Evolutionary conservation across 208 protist species (phyloP), one percentile per base, ranked within the genome.

Genomic region (Polymyxa betae): DNA sequence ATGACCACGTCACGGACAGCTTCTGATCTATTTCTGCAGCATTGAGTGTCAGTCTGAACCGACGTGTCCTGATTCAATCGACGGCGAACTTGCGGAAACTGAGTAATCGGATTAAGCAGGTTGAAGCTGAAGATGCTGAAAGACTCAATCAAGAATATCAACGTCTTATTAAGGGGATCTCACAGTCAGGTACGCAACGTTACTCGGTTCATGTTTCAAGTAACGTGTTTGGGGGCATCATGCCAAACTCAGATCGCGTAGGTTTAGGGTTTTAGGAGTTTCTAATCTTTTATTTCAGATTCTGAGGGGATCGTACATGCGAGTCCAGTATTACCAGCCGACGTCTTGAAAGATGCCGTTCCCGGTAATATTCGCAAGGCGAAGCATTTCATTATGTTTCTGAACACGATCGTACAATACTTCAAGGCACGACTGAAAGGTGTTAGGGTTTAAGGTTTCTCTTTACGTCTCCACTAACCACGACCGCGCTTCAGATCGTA

Each of bases 11-110:
- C 29, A 29, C 54, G 16, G 54, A 66, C 54, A 29, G 16, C 54
- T 45, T 82, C 35, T 35, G n/a, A 82, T 35, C 72, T 24, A 5
- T 5, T n/a, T 60, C 24, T 60, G 72, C 72, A 82, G 89, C 97
- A 1, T 96, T 99, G 93, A 98, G 96, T 88, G 95, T 99, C 16
- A 97, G 97, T 90, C 94, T 99, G 46, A 98, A 96, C 45, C 96
- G 96, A 64, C 93, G 96, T 29, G 95, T 96, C 41, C 93, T 98
- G 0, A 93, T 96, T 72, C 92, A 94, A 0, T 95, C 95, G 5
- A 95, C 94, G 45, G 0, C 82, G 32, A 93, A 93, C 93, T 92
- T 98, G 38, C 95, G 96, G 68, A 94, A 95, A 32, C 92, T 98
- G 32, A 66, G 43, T 46, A 88, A 89, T 54, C 93, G 94, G 88